Evolutionary conservation across 2,329 filamentous ascomycete species (phyloP), one percentile per base, ranked within the genome.

Genomic region (Dryadomyces quercivorus): DNA sequence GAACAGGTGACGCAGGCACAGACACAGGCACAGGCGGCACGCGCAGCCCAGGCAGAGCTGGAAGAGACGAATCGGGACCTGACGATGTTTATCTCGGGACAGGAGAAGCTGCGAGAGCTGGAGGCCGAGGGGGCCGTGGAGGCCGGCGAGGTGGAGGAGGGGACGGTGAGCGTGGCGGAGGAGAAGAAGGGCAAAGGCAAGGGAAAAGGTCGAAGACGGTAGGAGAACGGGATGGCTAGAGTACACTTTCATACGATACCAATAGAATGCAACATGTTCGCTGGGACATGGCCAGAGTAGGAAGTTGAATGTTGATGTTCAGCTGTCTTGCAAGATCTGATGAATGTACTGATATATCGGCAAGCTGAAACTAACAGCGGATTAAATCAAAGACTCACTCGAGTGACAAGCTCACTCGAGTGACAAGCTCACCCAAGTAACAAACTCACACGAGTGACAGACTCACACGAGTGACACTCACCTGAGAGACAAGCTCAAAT

Each of bases 51-150:
- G 60, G 76, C 72, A 43, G 89, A 95, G 61, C 70, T 95, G 46
- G 81, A 83, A 60, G 90, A 95, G 66, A 86, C 90, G 75, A 95
- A 95, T 65, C 79, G 86, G 15, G 92, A 96, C 66, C 66, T 96
- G 65, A 83, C 77, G 51, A 91, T 95, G 76, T 95, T 92, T 64
- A 92, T 96, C 57, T 87, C 82, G 20, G 86, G 88, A 0, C 82
- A 86, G 67, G 83, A 93, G 69, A 92, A 89, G 69, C 69, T 96
- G 61, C 84, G 80, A 70, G 78, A 84, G 67, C 70, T 90, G 69
- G 79, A 81, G 66, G 78, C 77, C 31, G 77, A 76, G 60, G 82
- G 78, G 0, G 66, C 74, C 59, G 61, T 78, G 38, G 75, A 80
- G 55, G 78, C 81, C 36, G 86, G 85, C n/a, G 87, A 92, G 66